These are phyloP conservation scores for Trebouxiophyceae sp. DNA, from an alignment of 163 green algal species.

Conservation along the genomic window DNA sequence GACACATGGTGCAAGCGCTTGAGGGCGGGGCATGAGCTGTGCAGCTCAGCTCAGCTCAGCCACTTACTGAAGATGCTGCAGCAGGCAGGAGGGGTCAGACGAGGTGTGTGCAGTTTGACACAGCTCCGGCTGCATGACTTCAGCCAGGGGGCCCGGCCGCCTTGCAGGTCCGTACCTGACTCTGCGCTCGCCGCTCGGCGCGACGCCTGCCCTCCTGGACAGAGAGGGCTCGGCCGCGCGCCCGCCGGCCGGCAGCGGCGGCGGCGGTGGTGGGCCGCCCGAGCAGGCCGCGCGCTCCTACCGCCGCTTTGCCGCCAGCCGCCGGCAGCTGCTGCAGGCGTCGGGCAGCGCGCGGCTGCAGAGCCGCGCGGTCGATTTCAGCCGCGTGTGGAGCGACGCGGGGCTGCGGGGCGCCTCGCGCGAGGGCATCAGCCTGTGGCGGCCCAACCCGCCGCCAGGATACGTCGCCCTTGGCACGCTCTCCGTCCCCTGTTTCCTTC, in stretches of 20 bases:
- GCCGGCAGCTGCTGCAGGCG: constrained; percentile 8
- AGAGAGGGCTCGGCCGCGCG: neutral
- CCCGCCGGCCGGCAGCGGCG: too few species aligned
- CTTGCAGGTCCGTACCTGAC: constrained; percentile 30
- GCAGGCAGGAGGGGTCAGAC: too few species aligned
- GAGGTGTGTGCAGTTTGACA: too few species aligned
- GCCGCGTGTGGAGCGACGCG: constrained; percentile 61
- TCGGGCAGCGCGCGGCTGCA: neutral
- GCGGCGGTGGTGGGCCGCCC: neutral
- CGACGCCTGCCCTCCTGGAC: constrained; percentile 41
- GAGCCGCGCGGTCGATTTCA: constrained; percentile 47
- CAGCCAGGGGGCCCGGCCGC: neutral
- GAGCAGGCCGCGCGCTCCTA: constrained; percentile 5
- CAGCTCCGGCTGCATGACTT: too few species aligned
- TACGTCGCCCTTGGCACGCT: constrained; percentile 49
- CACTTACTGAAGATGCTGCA: too few species aligned
- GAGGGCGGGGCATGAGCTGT: too few species aligned
- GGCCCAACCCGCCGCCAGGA: constrained; percentile 51
- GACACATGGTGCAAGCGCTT: too few species aligned
- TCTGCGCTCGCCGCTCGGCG: constrained; percentile 61
- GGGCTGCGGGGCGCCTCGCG: constrained; percentile 17
- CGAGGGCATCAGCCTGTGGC: constrained; percentile 57
- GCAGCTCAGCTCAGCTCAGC: too few species aligned
- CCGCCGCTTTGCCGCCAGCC: constrained; percentile 2
- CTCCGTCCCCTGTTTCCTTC: too few species aligned